Percentiles rank a stretch among this genome's conserved stretches.
Conservation (phyloP, 495 filamentous ascomycete species). For the Echria macrotheca region DNA sequence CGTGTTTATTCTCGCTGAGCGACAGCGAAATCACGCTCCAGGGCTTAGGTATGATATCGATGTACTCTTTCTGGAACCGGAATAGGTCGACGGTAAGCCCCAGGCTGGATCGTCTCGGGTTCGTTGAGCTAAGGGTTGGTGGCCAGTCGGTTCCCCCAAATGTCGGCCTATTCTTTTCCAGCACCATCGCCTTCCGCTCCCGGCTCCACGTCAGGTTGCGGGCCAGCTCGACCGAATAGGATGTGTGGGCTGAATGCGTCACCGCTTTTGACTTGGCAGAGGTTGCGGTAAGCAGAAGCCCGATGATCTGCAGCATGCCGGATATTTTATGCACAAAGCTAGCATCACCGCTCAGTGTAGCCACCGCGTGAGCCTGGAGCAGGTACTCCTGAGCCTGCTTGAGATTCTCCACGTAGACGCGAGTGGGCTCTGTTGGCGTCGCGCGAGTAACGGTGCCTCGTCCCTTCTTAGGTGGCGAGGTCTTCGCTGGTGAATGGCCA, state of each 20-base stretch:
- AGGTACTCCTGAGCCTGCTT: slow-evolving; percentile 56
- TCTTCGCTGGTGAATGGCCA: slow-evolving; percentile 19
- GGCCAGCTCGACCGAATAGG: slow-evolving; percentile 56
- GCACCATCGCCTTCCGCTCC: slow-evolving; percentile 49
- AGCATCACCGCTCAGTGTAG: slow-evolving; percentile 41
- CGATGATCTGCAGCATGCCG: slow-evolving; percentile 53
- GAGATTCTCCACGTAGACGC: slow-evolving; percentile 53
- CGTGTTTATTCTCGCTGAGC: slow-evolving; percentile 69
- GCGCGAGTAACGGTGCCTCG: slow-evolving; percentile 11
- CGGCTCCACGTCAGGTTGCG: slow-evolving; percentile 56
- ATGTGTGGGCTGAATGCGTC: slow-evolving; percentile 53
- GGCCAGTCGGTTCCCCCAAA: slow-evolving; percentile 28
- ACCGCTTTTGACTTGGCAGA: slow-evolving; percentile 37
- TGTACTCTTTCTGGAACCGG: slow-evolving; percentile 61
- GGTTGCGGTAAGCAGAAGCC: slow-evolving; percentile 61
- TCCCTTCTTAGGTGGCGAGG: slow-evolving; percentile 23
- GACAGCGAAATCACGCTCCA: slow-evolving; percentile 88
- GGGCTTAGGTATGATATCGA: slow-evolving; percentile 71
- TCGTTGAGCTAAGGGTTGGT: slow-evolving; percentile 16
- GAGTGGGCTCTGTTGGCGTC: slow-evolving; percentile 26
- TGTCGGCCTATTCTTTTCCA: slow-evolving; percentile 29
- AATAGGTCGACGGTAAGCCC: slow-evolving; percentile 42
- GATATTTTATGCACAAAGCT: slow-evolving; percentile 53
- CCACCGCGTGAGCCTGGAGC: slow-evolving; percentile 49
- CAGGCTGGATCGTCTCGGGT: slow-evolving; percentile 29